A percentile compares a stretch with the other conserved stretches of the same genome.
phyloP scores from a whole-genome alignment of 495 filamentous ascomycete genomes.

The Penicillium cataractarum region DNA sequence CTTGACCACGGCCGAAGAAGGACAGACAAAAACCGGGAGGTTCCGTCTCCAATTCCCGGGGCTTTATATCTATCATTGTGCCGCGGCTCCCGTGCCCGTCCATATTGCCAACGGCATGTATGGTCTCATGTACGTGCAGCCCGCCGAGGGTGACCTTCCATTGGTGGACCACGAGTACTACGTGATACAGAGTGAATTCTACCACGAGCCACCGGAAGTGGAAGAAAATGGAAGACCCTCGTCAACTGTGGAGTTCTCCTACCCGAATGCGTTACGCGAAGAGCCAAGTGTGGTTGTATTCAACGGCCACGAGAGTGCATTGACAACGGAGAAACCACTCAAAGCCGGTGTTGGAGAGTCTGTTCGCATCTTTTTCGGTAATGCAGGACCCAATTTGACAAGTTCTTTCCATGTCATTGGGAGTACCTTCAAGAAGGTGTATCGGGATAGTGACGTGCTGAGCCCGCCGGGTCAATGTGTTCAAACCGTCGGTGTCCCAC shows the following conservation, averaged over 20 bases:
- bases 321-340: background rate
- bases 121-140: background rate
- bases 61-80: background rate
- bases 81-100: background rate
- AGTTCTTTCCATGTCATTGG: constrained; percentile 2
- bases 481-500: background rate
- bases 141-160: constrained; percentile 17
- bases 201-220: constrained; percentile 27
- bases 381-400: background rate
- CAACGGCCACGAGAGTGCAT: background rate
- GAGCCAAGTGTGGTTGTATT: background rate
- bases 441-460: background rate
- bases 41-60: background rate
- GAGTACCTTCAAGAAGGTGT: background rate
- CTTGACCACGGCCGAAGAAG: background rate
- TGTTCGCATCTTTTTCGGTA: background rate
- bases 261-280: background rate
- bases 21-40: background rate
- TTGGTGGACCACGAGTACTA: constrained; percentile 29
- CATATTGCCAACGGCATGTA: background rate
- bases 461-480: background rate
- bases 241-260: background rate
- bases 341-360: background rate
- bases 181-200: constrained; percentile 33
- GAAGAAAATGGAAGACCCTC: constrained; percentile 19